Conservation (phyloP, 2,329 filamentous ascomycete genomes). For the Thielaviopsis cerberus region DNA sequence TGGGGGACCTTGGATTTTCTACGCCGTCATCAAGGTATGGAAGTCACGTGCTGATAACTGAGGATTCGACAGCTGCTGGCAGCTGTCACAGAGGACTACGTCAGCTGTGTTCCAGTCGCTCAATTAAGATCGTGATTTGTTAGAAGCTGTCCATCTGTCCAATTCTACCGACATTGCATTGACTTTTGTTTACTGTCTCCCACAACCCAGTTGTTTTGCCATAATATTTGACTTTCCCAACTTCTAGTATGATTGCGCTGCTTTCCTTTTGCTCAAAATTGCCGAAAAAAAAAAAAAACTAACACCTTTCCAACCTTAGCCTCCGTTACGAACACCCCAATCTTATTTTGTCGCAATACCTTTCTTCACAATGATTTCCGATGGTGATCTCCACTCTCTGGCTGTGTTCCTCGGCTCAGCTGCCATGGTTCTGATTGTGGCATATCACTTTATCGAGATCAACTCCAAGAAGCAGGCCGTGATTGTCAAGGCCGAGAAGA, state of each 20-base stretch:
- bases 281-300: neutral
- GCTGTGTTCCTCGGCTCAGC: constrained; percentile 82
- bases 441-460: constrained; percentile 93
- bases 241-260: neutral
- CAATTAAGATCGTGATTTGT: constrained; percentile 6
- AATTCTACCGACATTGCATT: constrained; percentile 1
- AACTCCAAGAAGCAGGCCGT: constrained; percentile 37
- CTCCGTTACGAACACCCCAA: constrained; percentile 6
- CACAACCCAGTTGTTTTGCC: neutral
- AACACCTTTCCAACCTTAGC: neutral
- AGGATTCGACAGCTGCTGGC: neutral
- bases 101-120: constrained; percentile 6
- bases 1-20: constrained; percentile 7
- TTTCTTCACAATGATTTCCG: constrained; percentile 65
- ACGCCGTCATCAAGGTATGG: constrained; percentile 3
- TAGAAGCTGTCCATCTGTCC: constrained; percentile 12
- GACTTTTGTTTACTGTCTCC: neutral
- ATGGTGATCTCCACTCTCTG: constrained; percentile 74
- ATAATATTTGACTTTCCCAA: neutral
- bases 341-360: constrained; percentile 8
- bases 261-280: neutral
- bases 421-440: constrained; percentile 78
- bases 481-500: constrained; percentile 7
- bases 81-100: constrained; percentile 1
- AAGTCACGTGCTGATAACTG: neutral